These are phyloP conservation scores for Prunus kanzakura DNA, from an alignment of 306 rosid genomes.

Conservation along the genomic window DNA sequence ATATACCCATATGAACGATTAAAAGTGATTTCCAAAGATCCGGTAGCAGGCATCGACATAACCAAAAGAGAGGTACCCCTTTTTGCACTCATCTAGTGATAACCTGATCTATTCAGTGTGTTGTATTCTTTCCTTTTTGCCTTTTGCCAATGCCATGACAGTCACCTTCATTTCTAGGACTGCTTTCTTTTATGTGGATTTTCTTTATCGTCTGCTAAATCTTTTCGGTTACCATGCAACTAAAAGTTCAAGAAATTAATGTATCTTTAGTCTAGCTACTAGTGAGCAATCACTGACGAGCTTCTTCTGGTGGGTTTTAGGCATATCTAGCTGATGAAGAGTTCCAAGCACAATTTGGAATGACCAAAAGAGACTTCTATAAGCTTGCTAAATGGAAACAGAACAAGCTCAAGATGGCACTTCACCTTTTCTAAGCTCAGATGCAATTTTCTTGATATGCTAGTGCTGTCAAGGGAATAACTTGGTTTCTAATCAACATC, in stretches of 20 bases:
- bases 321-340: conserved; percentile 78
- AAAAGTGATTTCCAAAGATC: conserved; percentile 58
- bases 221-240: not conserved
- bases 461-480: too few species aligned
- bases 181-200: not conserved
- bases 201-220: not conserved
- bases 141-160: not conserved
- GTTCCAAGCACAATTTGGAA: conserved; percentile 67
- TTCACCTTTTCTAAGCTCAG: conserved; percentile 52
- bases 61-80: conserved; percentile 75
- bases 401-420: conserved; percentile 82
- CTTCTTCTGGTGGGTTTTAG: conserved; percentile 44
- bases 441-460: too few species aligned
- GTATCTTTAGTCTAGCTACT: not conserved
- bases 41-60: conserved; percentile 57
- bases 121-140: too few species aligned
- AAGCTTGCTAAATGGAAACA: conserved; percentile 96
- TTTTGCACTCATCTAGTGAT: conserved; percentile 1
- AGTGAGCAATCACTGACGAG: conserved; percentile 3
- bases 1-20: conserved; percentile 69
- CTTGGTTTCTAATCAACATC: too few species aligned
- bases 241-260: not conserved
- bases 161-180: not conserved
- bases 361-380: conserved; percentile 59
- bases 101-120: not conserved